phyloP scores from a whole-genome alignment of 1,139 yeast species.

The Taphrina wiesneri region DNA sequence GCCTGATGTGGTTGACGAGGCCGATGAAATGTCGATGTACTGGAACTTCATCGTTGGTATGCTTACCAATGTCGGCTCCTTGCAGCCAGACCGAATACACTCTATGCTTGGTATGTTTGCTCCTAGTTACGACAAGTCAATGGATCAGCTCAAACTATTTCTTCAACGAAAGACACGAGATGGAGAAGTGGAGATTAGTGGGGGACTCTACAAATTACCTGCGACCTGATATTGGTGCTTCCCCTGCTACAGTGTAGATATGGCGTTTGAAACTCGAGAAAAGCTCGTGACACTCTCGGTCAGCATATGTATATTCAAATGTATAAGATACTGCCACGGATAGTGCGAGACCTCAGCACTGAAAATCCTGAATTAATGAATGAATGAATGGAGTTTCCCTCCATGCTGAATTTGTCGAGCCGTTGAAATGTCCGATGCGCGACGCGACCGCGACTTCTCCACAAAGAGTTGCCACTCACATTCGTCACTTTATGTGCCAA shows the following conservation, averaged over 20 bases:
- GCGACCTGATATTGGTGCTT: neutral
- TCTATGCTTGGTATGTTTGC: conserved; percentile 57
- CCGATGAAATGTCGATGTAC: conserved; percentile 48
- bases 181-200: conserved; percentile 24
- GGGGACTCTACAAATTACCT: conserved; percentile 24
- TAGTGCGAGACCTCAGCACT: no score
- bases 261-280: no score
- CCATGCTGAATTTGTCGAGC: no score
- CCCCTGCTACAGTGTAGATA: neutral
- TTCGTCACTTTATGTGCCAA: no score
- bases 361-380: no score
- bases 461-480: neutral
- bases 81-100: conserved; percentile 55
- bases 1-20: conserved; percentile 43
- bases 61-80: conserved; percentile 57
- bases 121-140: conserved; percentile 47
- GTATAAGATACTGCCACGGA: no score
- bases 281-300: no score
- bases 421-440: no score
- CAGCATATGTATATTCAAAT: no score
- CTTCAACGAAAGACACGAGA: conserved; percentile 14
- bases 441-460: neutral
- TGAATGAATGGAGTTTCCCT: no score
- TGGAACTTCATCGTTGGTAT: conserved; percentile 55
- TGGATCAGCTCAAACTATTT: conserved; percentile 43